Evolutionary conservation across 495 filamentous ascomycete species (phyloP), one percentile per base, ranked within the genome.

Genomic region (Recurvomyces mirabilis): DNA sequence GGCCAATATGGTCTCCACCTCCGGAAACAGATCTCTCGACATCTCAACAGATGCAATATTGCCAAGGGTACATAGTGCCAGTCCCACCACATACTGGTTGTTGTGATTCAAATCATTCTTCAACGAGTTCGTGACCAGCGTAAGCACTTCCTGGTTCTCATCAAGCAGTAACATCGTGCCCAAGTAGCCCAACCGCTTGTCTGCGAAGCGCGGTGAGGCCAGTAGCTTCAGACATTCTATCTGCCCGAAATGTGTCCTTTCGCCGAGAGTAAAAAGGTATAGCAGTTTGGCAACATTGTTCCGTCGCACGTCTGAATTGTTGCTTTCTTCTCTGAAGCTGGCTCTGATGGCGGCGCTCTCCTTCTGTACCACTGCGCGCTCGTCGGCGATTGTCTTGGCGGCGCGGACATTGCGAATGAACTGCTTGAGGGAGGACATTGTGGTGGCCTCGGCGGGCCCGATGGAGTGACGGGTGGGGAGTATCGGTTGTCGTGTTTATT

Each of bases 331-430:
- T 53, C 91, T 74, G 61, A 98, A 98, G 59, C 88, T 95, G 47
- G 91, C 85, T 64, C 91, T 73, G 57, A 98, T 96, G 35, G 88
- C 82, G 41, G 91, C 93, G 66, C 91, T 96, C 68, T 98, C 91
- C 64, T 98, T 98, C 57, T 96, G 91, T 46, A 98, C 91, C 20
- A 96, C 91, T 19, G 88, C 87, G 56, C 91, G 78, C 70, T 98
- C 91, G 65, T 98, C 91, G 58, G 93, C 93, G 59, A 98, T 91
- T 23, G 91, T 98, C 73, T 98, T 98, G 40, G 91, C 84, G 33
- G 89, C 88, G 58, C 91, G 85, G 53, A 98, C 91, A 69, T 94
- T 94, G 60, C 91, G 87, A 66, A 98, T 98, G 69, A 98, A 98
- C 71, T 95, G 89, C 69, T 98, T 98, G 63, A 98, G 89, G 95